These are phyloP conservation scores for Phanerochaete sordida DNA, from an alignment of 768 basidiomycete species.

Conservation along the genomic window DNA sequence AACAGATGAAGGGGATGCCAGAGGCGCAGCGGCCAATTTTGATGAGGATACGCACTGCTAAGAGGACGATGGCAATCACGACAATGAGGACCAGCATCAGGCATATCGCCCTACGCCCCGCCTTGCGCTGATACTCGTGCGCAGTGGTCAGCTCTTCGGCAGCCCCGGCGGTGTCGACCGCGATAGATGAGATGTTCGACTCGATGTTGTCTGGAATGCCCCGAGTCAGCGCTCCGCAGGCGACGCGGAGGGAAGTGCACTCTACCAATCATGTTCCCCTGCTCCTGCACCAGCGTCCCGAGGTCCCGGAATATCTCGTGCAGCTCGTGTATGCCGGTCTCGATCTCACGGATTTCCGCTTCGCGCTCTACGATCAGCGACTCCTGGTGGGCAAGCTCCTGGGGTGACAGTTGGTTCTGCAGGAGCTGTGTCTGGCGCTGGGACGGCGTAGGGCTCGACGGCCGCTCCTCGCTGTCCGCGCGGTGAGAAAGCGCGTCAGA, in stretches of 20 bases:
- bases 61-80: slow-evolving; percentile 82
- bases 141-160: slow-evolving; percentile 86
- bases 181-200: slow-evolving; percentile 85
- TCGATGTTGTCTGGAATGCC: slow-evolving; percentile 82
- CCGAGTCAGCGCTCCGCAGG: not conserved
- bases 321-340: slow-evolving; percentile 93
- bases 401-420: slow-evolving; percentile 76
- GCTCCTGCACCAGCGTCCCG: slow-evolving; percentile 90
- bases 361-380: slow-evolving; percentile 93
- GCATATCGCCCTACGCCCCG: slow-evolving; percentile 86
- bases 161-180: slow-evolving; percentile 77
- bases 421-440: slow-evolving; percentile 69
- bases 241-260: slow-evolving; percentile 6
- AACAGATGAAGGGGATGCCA: slow-evolving; percentile 24
- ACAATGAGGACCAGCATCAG: slow-evolving; percentile 84
- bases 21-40: slow-evolving; percentile 22
- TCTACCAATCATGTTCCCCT: slow-evolving; percentile 92
- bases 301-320: slow-evolving; percentile 96
- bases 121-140: slow-evolving; percentile 90
- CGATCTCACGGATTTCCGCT: slow-evolving; percentile 92
- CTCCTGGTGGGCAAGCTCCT: slow-evolving; percentile 95
- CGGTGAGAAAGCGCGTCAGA: not conserved
- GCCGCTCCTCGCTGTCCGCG: slow-evolving; percentile 17
- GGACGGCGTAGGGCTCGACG: slow-evolving; percentile 40
- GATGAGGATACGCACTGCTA: slow-evolving; percentile 69